Evolutionary conservation across 1,139 yeast genomes (phyloP).

Genomic region (Trichomonascaceae sp.): DNA sequence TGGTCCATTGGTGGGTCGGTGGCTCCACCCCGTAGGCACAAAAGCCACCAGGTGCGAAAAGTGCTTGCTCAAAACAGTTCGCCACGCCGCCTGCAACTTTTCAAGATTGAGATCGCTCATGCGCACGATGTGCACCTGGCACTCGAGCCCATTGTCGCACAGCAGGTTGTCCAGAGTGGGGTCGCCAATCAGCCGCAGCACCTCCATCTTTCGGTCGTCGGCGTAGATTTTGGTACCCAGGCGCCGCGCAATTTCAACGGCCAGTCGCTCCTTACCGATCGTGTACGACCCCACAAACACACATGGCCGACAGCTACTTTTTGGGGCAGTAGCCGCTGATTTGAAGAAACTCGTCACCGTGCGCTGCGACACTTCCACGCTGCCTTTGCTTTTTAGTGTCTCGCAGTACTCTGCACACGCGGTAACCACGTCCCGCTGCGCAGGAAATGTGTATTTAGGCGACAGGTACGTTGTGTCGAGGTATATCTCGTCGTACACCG

Average conservation of each 20-base stretch:
- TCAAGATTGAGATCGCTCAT: conserved; percentile 37
- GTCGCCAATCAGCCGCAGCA: conserved; percentile 30
- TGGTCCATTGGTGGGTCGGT: conserved; percentile 7
- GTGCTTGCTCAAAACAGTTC: conserved; percentile 9
- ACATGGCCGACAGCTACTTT: conserved; percentile 23
- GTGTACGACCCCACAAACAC: conserved; percentile 81
- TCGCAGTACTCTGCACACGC: conserved; percentile 43
- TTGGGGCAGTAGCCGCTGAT: conserved; percentile 1
- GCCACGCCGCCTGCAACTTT: conserved; percentile 17
- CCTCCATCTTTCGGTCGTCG: conserved; percentile 35
- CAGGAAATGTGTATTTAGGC: conserved; percentile 63
- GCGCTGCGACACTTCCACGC: conserved; percentile 8
- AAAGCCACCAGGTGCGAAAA: conserved; percentile 23
- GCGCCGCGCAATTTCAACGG: conserved; percentile 50
- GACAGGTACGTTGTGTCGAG: conserved; percentile 82
- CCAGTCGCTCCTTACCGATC: conserved; percentile 82
- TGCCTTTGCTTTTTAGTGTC: conserved; percentile 24
- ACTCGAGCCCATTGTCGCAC: conserved; percentile 32
- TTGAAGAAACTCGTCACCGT: conserved; percentile 13
- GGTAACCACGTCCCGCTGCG: conserved; percentile 54
- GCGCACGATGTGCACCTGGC: conserved; percentile 61
- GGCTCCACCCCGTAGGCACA: conserved; percentile 79
- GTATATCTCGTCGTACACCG: conserved; percentile 45
- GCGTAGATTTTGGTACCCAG: conserved; percentile 43
- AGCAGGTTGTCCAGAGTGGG: conserved; percentile 28